Evolutionary conservation across 495 filamentous ascomycete species (phyloP), one percentile per base, ranked within the genome.

Genomic region (Aspergillus hancockii): DNA sequence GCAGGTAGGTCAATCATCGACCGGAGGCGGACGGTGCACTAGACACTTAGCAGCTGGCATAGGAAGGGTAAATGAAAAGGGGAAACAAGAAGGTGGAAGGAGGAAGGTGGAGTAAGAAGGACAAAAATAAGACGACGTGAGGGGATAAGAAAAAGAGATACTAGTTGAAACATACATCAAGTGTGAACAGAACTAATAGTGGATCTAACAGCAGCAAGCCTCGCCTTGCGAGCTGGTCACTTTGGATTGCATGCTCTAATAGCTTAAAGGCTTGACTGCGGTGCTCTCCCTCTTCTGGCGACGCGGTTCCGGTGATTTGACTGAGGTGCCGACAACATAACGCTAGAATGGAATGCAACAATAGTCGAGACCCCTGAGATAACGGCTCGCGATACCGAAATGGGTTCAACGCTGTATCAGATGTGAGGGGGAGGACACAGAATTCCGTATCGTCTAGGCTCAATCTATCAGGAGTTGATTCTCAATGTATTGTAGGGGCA

Each of bases 291-390:
- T 53, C 54, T 57, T 62, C 53, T 16, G 41, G 49, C 2, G 49
- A 36, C 55, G 49, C 47, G 18, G 28, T 57, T 9, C 54, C 50
- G 8, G 54, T 52, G 4, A 63, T 18, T 8, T 55, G 54, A 8
- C 40, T 45, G 7, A 64, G 23, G 30, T 67, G 65, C 22, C 58
- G 57, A 59, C 56, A 67, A 40, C 59, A 67, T 18, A 67, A 41
- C 0, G 65, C 65, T n/a, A 67, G 43, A 9, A 67, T 60, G 2
- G 62, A 40, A 53, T 67, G 65, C 21, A 64, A 54, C 18, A 67
- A 47, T 23, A 62, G 40, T 2, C 51, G 28, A 0, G 62, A 61
- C 5, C 49, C 32, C 23, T 58, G 59, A 0, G 52, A 52, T 12
- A 52, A 50, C 22, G 58, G 55, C 7, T 21, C 49, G 16, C 34